These are phyloP conservation scores for Kwoniella dendrophila DNA, from an alignment of 768 basidiomycete genomes.

Conservation along the genomic window DNA sequence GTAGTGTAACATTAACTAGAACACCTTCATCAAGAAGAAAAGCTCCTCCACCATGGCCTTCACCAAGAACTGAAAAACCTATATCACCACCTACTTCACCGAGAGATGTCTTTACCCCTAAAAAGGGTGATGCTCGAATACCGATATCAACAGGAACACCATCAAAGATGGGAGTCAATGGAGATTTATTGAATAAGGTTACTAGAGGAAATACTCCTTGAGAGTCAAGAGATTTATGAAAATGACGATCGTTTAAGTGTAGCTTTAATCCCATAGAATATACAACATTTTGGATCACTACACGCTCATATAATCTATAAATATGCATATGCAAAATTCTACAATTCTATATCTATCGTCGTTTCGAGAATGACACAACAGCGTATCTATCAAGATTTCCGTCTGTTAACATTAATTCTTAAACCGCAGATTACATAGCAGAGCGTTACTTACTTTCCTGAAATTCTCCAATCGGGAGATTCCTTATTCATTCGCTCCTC, in stretches of 20 bases:
- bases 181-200: constrained; percentile 17
- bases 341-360: constrained; percentile 11
- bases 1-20: not conserved
- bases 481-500: constrained; percentile 69
- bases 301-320: not conserved
- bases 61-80: constrained; percentile 1
- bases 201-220: too few species aligned
- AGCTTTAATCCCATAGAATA: not conserved
- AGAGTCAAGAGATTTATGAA: too few species aligned
- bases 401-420: not conserved
- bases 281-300: not conserved
- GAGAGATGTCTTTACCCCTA: constrained; percentile 22
- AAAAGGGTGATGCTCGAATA: too few species aligned
- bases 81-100: constrained; percentile 14
- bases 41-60: constrained; percentile 21
- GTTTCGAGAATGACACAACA: constrained; percentile 46
- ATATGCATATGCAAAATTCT: constrained; percentile 11
- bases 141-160: constrained; percentile 9
- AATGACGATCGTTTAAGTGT: too few species aligned
- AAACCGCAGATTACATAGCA: not conserved
- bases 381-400: constrained; percentile 35
- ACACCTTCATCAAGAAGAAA: constrained; percentile 21
- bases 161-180: constrained; percentile 8
- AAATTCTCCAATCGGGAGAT: constrained; percentile 51
- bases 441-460: constrained; percentile 46